These are phyloP conservation scores for Hygrophoropsis aurantiaca DNA, from an alignment of 768 basidiomycete species.

Conservation along the genomic window DNA sequence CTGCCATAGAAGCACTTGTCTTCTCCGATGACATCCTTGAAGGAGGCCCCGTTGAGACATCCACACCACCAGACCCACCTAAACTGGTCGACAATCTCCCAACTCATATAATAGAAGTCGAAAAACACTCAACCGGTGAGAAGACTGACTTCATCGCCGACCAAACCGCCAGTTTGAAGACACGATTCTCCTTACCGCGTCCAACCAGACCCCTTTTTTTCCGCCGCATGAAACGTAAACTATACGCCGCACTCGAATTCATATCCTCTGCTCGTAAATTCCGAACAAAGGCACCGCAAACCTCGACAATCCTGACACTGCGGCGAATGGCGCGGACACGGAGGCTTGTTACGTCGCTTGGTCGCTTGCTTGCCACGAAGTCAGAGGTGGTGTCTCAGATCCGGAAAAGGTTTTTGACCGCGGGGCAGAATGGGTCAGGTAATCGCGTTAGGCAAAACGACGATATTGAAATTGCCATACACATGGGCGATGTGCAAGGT, in stretches of 20 bases:
- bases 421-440: conserved; percentile 31
- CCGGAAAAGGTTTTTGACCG: conserved; percentile 65
- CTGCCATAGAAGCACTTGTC: conserved; percentile 73
- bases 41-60: neutral
- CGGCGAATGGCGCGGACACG: conserved; percentile 79
- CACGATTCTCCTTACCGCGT: conserved; percentile 22
- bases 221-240: conserved; percentile 35
- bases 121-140: conserved; percentile 4
- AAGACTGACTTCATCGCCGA: neutral
- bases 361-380: conserved; percentile 75
- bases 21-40: conserved; percentile 31
- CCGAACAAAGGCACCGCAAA: conserved; percentile 19
- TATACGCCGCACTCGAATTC: conserved; percentile 13
- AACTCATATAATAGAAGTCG: neutral
- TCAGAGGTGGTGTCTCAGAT: conserved; percentile 80
- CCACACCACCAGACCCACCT: neutral
- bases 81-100: neutral
- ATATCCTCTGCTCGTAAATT: conserved; percentile 1
- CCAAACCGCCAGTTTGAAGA: neutral
- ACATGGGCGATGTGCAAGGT: conserved; percentile 94
- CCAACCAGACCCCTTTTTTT: conserved; percentile 26
- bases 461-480: conserved; percentile 74
- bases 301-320: conserved; percentile 49
- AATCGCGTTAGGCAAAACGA: conserved; percentile 44
- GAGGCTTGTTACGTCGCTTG: conserved; percentile 75